Percentiles rank a stretch among this genome's conserved stretches.
Evolutionary conservation across 2,329 filamentous ascomycete species (phyloP).

Genomic region (Stagonosporopsis vannaccii): DNA sequence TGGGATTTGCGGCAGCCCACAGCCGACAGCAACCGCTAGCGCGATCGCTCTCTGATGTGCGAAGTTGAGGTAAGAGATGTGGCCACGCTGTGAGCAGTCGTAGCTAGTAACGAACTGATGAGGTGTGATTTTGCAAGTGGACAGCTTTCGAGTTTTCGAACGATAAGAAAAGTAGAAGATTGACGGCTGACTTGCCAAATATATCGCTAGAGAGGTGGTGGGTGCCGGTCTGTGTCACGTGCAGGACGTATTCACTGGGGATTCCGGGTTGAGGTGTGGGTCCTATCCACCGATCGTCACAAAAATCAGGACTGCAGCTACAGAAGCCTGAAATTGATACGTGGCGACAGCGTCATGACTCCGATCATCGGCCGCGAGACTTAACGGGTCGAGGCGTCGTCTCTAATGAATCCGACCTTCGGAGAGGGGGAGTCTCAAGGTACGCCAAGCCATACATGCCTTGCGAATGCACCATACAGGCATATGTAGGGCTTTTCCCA

Average conservation of each 20-base stretch:
- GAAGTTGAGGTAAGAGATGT: slow-evolving; percentile 10
- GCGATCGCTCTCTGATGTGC: background rate
- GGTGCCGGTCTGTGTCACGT: slow-evolving; percentile 5
- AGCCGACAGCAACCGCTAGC: background rate
- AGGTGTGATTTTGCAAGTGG: background rate
- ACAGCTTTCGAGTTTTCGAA: background rate
- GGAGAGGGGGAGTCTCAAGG: background rate
- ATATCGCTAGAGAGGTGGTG: slow-evolving; percentile 2
- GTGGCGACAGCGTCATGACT: background rate
- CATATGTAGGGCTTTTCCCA: background rate
- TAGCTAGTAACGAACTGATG: background rate
- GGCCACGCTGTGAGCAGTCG: background rate
- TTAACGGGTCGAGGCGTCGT: background rate
- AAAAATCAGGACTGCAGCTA: background rate
- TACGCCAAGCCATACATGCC: background rate
- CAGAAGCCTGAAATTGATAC: background rate
- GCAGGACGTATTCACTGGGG: background rate
- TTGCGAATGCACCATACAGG: background rate
- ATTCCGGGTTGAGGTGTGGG: background rate
- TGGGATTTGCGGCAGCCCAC: background rate
- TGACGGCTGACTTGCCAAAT: background rate
- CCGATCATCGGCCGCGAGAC: background rate
- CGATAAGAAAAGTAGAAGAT: background rate
- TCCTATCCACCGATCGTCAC: background rate
- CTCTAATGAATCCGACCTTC: background rate